Base-by-base conservation (phyloP, 129 eudicot species). In the Sambucus nigra region DNA sequence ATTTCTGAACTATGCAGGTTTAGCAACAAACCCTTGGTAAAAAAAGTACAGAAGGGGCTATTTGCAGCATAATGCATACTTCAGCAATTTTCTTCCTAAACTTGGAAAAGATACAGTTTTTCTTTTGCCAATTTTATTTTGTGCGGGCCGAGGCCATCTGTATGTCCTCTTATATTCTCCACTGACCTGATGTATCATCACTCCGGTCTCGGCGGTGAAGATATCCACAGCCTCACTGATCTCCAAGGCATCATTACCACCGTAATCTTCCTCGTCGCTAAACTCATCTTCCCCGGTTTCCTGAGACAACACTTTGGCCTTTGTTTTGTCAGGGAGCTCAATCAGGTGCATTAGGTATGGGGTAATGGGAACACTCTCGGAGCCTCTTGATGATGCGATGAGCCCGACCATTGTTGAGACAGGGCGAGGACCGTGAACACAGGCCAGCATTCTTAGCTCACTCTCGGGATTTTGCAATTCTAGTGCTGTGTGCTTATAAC, bases 301-400 rank as follows among this genome's bases (percentile, higher is more conserved):
- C 40, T 80, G 60, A 52, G 79, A 77, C 60, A 82, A 56, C 19
- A 75, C 23, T 15, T 24, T 79, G 26, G 66, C 73, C 35, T 77
- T 84, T 7, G 13, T 61, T 69, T 79, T 79, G 28, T 80, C 88
- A 0, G 95, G 98, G 27, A 91, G 94, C 73, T 85, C 95, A 38
- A 81, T 66, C 46, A 91, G 70, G 68, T 91, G 98, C 83, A 82
- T 76, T 24, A 81, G 25, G 67, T 91, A 91, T 10, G 98, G 89
- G 15, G 89, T 73, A 16, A 91, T 65, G 8, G 94, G 79, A 23
- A 81, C 72, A 3, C 67, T 52, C 16, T 71, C 87, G 21, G 83
- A 64, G 47, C 98, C 87, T 64, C 84, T 61, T 48, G 76, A 63
- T 5, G 89, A 66, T 24, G 88, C 83, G 44, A 91, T 67, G 31